Evolutionary conservation across 2,329 filamentous ascomycete genomes (phyloP).

Genomic region (Stemphylium beticola): DNA sequence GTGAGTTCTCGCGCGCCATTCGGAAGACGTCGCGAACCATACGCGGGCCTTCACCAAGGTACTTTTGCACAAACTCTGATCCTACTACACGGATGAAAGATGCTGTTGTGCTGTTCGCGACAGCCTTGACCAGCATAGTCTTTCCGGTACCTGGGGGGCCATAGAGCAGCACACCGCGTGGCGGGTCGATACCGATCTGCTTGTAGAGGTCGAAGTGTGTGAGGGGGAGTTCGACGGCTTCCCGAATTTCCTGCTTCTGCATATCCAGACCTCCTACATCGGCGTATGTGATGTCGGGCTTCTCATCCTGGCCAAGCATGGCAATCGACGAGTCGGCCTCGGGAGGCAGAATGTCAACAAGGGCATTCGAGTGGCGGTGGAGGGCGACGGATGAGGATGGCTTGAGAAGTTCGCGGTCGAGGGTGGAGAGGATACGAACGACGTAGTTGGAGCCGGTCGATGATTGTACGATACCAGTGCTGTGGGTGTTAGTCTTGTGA

Average conservation of each 20-base stretch:
- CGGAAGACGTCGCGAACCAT: slow-evolving; percentile 99
- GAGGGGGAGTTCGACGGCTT: slow-evolving; percentile 94
- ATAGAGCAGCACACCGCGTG: slow-evolving; percentile 93
- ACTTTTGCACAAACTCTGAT: slow-evolving; percentile 99
- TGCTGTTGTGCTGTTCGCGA: slow-evolving; percentile 96
- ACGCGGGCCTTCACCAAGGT: slow-evolving; percentile 93
- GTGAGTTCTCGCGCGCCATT: slow-evolving; percentile 98
- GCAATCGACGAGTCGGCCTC: slow-evolving; percentile 98
- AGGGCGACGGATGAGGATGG: slow-evolving; percentile 96
- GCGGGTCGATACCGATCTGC: slow-evolving; percentile 98
- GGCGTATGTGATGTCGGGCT: slow-evolving; percentile 96
- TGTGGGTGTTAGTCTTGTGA: slow-evolving; percentile 49
- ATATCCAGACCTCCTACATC: slow-evolving; percentile 98
- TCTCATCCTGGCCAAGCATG: slow-evolving; percentile 96
- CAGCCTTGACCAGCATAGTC: slow-evolving; percentile 97
- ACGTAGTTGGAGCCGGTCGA: slow-evolving; percentile 99
- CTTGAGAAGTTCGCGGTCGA: slow-evolving; percentile 97
- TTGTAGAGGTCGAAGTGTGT: slow-evolving; percentile 99
- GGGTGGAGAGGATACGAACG: slow-evolving; percentile 95
- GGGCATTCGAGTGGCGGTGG: slow-evolving; percentile 96
- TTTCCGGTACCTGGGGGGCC: slow-evolving; percentile 95
- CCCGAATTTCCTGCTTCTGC: slow-evolving; percentile 99
- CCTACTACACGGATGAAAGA: slow-evolving; percentile 98
- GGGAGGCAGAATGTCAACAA: slow-evolving; percentile 97
- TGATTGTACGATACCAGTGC: slow-evolving; percentile 97